Evolutionary conservation across 163 green algal species (phyloP), one percentile per base, ranked within the genome.

Genomic region (Trebouxia gelatinosa): DNA sequence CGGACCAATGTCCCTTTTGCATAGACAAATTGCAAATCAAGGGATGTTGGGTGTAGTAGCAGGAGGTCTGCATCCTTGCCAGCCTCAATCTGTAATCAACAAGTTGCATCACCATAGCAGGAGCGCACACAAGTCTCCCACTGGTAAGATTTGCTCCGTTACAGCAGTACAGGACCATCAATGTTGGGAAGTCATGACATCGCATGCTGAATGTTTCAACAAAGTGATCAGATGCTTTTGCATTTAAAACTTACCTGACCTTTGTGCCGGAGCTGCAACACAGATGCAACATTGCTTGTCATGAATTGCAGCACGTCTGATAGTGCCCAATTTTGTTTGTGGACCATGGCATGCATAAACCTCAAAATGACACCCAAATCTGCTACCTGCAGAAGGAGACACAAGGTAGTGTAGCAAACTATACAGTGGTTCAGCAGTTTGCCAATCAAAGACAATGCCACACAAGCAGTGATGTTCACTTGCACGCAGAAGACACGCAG

Each of bases 21-120:
- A 46, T 85, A n/a, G 1, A 85, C 83, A 66, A 78, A 82, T 9
- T 39, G 40, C 26, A 87, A 46, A 29, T 79, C 72, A 31, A 87
- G 39, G 3, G 29, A 82, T 23, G 43, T 28, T 4, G 46, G 28
- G 28, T 85, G 72, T 43, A 85, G 31, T 46, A 87, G 57, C 54
- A 87, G 65, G 11, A 87, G 35, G 31, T 87, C 83, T 26, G 83
- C 83, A 61, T 83, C 77, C 13, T 57, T 75, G 16, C 77, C 77
- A 50, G 70, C 64, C 3, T 64, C 59, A 23, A 87, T 74, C 78
- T 83, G 78, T 59, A 79, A n/a, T n/a, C n/a, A n/a, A n/a, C n/a
- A n/a, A n/a, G n/a, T n/a, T n/a, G n/a, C n/a, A n/a, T n/a, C n/a
- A n/a, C n/a, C n/a, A n/a, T n/a, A n/a, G n/a, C n/a, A n/a, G n/a